These are phyloP conservation scores for Mercurialis annua DNA, from an alignment of 345 rosid genomes.

Conservation along the genomic window DNA sequence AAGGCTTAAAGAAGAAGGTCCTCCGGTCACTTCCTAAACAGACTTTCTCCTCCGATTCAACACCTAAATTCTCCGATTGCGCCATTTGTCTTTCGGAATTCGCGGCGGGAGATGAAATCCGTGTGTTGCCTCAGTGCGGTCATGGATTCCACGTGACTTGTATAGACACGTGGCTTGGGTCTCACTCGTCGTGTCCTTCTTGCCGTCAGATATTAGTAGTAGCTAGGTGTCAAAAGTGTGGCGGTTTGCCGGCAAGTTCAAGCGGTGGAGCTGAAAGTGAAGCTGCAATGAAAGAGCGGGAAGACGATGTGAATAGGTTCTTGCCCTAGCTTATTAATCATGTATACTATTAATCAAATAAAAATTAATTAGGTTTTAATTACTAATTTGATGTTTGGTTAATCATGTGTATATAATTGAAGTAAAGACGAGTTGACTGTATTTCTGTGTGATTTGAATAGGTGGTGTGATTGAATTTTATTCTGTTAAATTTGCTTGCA, in stretches of 20 bases:
- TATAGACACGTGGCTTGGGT: slow-evolving; percentile 88
- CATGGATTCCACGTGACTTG: slow-evolving; percentile 86
- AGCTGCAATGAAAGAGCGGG: slow-evolving; percentile 41
- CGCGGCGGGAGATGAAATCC: slow-evolving; percentile 65
- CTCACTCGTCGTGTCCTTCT: slow-evolving; percentile 94
- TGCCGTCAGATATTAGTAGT: slow-evolving; percentile 75
- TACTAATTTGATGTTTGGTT: too few species aligned
- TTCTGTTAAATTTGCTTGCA: too few species aligned
- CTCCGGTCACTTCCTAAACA: slow-evolving; percentile 69
- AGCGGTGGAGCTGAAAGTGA: slow-evolving; percentile 33
- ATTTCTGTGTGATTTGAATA: too few species aligned
- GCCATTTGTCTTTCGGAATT: slow-evolving; percentile 78
- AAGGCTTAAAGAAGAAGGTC: slow-evolving; percentile 77
- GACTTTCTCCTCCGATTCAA: slow-evolving; percentile 48
- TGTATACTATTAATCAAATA: too few species aligned
- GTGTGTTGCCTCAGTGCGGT: slow-evolving; percentile 83
- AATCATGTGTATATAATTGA: too few species aligned
- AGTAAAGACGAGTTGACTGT: too few species aligned
- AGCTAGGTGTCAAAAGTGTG: slow-evolving; percentile 69
- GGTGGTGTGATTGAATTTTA: too few species aligned
- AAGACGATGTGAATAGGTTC: slow-evolving; percentile 43
- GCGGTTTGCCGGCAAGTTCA: slow-evolving; percentile 49
- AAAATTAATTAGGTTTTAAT: too few species aligned
- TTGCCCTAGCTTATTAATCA: slow-evolving; percentile 37
- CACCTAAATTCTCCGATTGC: slow-evolving; percentile 56